phyloP scores from a whole-genome alignment of 176 grass and related monocot genomes.

The Pharus latifolius region DNA sequence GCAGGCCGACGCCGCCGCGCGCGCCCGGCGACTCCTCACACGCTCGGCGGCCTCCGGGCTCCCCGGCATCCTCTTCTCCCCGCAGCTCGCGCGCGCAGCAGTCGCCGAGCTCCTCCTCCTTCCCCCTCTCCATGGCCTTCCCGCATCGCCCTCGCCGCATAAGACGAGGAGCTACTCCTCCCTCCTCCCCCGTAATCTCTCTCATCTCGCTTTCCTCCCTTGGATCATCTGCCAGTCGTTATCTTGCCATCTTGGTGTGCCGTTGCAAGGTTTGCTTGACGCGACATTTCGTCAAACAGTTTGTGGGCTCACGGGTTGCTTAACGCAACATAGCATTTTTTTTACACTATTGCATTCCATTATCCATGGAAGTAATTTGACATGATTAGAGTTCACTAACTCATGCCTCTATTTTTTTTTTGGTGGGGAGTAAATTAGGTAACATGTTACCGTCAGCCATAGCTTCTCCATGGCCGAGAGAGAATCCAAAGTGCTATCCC shows the following conservation, averaged over 20 bases:
- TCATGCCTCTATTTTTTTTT: constrained; percentile 7
- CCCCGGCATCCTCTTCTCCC: not conserved
- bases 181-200: not conserved
- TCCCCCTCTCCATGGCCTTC: constrained; percentile 4
- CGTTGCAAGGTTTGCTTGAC: not conserved
- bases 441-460: constrained; percentile 7
- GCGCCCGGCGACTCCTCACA: constrained; percentile 34
- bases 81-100: not conserved
- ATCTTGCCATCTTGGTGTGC: not conserved
- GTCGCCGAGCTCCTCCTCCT: not conserved
- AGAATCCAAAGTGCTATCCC: constrained; percentile 21
- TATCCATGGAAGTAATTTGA: not conserved
- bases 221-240: not conserved
- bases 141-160: not conserved
- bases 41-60: constrained; percentile 11
- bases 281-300: constrained; percentile 35
- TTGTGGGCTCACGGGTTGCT: not conserved
- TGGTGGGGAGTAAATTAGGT: constrained; percentile 27
- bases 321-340: not conserved
- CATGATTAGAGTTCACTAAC: not conserved
- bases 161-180: constrained; percentile 30
- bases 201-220: not conserved
- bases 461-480: constrained; percentile 16
- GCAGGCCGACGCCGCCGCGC: constrained; percentile 33
- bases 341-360: not conserved